Percentiles rank a stretch among this genome's conserved stretches.
Evolutionary conservation across 352 stramenopile genomes (phyloP).

Genomic region (Pythium scleroteichum): DNA sequence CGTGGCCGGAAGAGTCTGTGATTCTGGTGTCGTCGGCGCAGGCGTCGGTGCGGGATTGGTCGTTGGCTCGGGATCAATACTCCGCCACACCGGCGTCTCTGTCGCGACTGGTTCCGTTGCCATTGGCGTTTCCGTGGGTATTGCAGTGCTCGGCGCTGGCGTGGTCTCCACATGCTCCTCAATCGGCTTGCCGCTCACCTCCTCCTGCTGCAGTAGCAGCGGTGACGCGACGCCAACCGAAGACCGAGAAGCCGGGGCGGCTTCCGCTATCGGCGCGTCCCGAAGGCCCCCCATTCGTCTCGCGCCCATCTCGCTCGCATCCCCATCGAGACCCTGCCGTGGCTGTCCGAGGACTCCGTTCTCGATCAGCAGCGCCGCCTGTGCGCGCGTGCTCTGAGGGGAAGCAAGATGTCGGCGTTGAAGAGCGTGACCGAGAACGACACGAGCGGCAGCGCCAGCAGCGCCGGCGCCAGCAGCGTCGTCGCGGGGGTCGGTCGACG

Average conservation of each 20-base stretch:
- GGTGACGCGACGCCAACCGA: not conserved
- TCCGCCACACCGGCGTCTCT: not conserved
- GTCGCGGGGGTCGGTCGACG: not conserved
- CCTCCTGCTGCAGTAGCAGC: not conserved
- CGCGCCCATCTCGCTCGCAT: not conserved
- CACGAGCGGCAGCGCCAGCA: conserved; percentile 9
- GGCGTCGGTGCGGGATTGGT: not conserved
- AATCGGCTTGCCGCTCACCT: not conserved
- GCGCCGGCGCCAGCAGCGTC: conserved; percentile 5
- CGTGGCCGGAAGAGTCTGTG: not conserved
- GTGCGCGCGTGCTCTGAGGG: not conserved
- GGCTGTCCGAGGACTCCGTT: not conserved
- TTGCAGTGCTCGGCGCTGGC: not conserved
- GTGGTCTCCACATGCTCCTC: not conserved
- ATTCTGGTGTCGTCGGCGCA: not conserved
- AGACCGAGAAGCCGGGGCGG: too few relatives aligned
- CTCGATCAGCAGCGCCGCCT: not conserved
- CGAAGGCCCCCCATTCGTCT: not conserved
- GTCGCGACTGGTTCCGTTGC: not conserved
- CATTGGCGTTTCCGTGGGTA: not conserved
- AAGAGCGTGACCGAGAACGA: conserved; percentile 13
- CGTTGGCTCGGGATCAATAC: not conserved
- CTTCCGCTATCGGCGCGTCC: too few relatives aligned
- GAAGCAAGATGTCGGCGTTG: conserved; percentile 1
- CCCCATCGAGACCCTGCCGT: not conserved